These are phyloP conservation scores for Pythium brachiatum DNA, from an alignment of 352 stramenopile genomes.

Conservation along the genomic window DNA sequence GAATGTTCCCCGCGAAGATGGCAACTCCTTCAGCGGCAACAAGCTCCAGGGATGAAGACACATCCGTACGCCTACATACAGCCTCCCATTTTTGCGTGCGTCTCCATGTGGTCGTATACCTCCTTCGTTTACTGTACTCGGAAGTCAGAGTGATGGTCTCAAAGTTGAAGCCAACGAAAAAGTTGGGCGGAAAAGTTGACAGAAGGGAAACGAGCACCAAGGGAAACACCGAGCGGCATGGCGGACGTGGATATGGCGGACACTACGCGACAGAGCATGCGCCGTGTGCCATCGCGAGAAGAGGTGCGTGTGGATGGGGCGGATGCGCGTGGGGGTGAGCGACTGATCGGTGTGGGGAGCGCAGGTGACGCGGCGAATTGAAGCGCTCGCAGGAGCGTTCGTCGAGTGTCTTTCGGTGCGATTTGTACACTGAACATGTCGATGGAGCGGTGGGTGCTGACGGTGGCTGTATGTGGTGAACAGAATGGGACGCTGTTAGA, in stretches of 20 bases:
- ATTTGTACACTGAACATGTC: neutral
- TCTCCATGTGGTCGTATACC: constrained; percentile 20
- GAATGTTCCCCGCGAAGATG: constrained; percentile 39
- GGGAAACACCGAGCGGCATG: neutral
- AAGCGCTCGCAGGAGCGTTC: constrained; percentile 53
- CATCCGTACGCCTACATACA: neutral
- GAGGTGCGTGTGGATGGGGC: constrained; percentile 25
- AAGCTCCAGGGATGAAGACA: constrained; percentile 18
- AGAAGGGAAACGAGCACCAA: constrained; percentile 11
- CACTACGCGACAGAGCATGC: constrained; percentile 9
- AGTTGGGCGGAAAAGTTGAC: constrained; percentile 8
- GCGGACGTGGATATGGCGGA: neutral
- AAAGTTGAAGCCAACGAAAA: constrained; percentile 34
- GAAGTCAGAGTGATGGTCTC: constrained; percentile 28
- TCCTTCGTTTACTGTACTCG: constrained; percentile 25
- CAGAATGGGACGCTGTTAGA: constrained; percentile 51
- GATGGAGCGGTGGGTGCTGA: neutral
- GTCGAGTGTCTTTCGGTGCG: constrained; percentile 47
- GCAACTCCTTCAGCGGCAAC: constrained; percentile 59
- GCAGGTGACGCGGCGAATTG: constrained; percentile 62
- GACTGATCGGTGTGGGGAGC: neutral
- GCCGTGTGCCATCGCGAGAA: constrained; percentile 30
- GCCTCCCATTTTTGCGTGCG: neutral
- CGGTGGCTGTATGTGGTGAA: neutral
- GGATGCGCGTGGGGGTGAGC: neutral